Evolutionary conservation across 2,329 filamentous ascomycete genomes (phyloP).

Genomic region (Tolypocladium ovalisporum): DNA sequence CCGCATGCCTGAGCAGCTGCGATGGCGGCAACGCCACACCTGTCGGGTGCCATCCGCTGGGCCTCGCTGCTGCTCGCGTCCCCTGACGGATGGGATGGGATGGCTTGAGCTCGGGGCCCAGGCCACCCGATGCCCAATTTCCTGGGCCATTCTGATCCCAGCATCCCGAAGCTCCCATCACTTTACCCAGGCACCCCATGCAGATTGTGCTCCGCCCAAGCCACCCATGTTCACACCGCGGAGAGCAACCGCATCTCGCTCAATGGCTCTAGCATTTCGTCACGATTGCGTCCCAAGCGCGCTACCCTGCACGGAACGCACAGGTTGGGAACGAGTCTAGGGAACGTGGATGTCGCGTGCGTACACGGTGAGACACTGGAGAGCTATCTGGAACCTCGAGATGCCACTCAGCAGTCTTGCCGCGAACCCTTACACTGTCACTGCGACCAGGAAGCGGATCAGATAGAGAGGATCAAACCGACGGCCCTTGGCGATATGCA

Average conservation of each 20-base stretch:
- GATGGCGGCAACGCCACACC: too few species aligned
- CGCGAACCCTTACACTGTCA: too few species aligned
- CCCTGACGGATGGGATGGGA: background rate
- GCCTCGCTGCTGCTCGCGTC: background rate
- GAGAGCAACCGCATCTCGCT: background rate
- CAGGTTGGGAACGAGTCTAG: background rate
- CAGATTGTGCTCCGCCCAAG: background rate
- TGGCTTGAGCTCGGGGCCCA: background rate
- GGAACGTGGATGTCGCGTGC: background rate
- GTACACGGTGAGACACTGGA: too few species aligned
- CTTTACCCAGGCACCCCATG: too few species aligned
- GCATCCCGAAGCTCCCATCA: background rate
- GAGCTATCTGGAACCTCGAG: too few species aligned
- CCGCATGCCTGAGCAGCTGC: too few species aligned
- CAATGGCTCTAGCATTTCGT: background rate
- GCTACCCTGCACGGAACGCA: background rate
- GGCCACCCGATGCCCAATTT: background rate
- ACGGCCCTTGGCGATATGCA: background rate
- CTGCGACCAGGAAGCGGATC: background rate
- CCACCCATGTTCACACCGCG: background rate
- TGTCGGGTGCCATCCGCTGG: background rate
- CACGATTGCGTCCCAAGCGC: background rate
- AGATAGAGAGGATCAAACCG: background rate
- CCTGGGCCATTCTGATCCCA: too few species aligned
- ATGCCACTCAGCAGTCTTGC: too few species aligned